These are phyloP conservation scores for Xylaria sp. DNA, from an alignment of 2,329 filamentous ascomycete species.

Conservation along the genomic window DNA sequence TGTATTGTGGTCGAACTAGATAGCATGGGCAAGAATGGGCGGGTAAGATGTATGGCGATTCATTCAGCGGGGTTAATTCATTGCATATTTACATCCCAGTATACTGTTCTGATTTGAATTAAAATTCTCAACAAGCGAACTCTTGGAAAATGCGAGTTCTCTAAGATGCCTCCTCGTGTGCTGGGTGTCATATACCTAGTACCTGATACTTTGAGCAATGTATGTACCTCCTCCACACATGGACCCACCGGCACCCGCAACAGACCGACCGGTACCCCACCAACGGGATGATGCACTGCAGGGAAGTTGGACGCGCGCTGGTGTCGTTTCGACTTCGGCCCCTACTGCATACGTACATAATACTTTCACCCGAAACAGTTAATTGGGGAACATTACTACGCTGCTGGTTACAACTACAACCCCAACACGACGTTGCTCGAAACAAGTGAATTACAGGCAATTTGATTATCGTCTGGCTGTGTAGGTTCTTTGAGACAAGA, in stretches of 20 bases:
- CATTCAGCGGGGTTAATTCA: slow-evolving; percentile 17
- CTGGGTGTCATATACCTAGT: not conserved
- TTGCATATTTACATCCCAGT: slow-evolving; percentile 25
- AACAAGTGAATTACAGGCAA: not conserved
- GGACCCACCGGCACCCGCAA: not conserved
- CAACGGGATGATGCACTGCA: slow-evolving; percentile 33
- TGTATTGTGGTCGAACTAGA: slow-evolving; percentile 1
- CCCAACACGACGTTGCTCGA: not conserved
- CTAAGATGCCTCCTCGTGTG: too few species aligned
- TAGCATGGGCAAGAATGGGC: not conserved
- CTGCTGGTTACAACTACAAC: not conserved
- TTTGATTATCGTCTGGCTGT: not conserved
- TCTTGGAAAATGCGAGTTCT: not conserved
- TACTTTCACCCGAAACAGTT: not conserved
- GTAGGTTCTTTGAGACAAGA: not conserved
- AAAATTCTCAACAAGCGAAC: slow-evolving; percentile 3
- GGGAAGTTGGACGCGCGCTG: slow-evolving; percentile 10
- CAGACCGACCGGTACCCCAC: slow-evolving; percentile 34
- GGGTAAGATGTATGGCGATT: slow-evolving; percentile 9
- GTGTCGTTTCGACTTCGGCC: not conserved
- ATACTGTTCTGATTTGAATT: slow-evolving; percentile 15
- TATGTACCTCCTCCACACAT: not conserved
- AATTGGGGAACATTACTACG: not conserved
- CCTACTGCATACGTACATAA: not conserved
- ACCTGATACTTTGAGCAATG: too few species aligned